Percentiles rank a stretch among this genome's conserved stretches.
Conservation (phyloP, 2,329 filamentous ascomycete species). For the Talaromyces sp. region DNA sequence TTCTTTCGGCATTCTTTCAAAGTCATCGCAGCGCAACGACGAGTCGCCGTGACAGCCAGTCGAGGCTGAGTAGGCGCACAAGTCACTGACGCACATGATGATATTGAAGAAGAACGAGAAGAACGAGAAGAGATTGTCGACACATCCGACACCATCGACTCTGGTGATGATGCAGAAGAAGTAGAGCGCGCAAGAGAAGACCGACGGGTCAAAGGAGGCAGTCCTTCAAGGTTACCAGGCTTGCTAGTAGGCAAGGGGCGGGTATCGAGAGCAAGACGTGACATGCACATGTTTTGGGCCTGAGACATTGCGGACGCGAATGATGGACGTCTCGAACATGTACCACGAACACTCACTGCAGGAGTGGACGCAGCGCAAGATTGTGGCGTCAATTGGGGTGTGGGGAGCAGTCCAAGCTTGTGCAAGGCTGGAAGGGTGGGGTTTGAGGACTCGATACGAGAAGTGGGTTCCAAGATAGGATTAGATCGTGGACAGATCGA, state of each 20-base stretch:
- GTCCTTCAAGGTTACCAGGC: constrained; percentile 45
- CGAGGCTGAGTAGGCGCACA: constrained; percentile 30
- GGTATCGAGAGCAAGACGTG: constrained; percentile 55
- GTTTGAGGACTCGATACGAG: constrained; percentile 39
- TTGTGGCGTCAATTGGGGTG: constrained; percentile 61
- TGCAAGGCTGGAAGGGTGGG: constrained; percentile 52
- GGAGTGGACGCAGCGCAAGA: constrained; percentile 54
- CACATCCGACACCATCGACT: constrained; percentile 61
- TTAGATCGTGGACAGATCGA: constrained; percentile 31
- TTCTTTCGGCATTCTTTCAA: constrained; percentile 37
- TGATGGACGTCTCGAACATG: constrained; percentile 51
- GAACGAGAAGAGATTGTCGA: constrained; percentile 52
- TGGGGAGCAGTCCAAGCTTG: constrained; percentile 56
- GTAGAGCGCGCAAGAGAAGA: constrained; percentile 50
- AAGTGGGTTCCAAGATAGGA: constrained; percentile 51
- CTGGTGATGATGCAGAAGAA: constrained; percentile 55
- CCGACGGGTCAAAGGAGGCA: constrained; percentile 48
- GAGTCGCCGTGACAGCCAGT: constrained; percentile 39
- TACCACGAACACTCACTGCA: constrained; percentile 56
- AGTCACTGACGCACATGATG: constrained; percentile 39
- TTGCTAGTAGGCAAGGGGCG: constrained; percentile 34
- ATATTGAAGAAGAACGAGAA: constrained; percentile 52
- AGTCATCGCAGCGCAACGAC: constrained; percentile 38
- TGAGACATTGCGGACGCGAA: constrained; percentile 59
- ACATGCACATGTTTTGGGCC: constrained; percentile 53